A percentile compares a stretch with the other conserved stretches of the same genome.
phyloP scores from a whole-genome alignment of 129 eudicot genomes.

The Centaurea solstitialis region DNA sequence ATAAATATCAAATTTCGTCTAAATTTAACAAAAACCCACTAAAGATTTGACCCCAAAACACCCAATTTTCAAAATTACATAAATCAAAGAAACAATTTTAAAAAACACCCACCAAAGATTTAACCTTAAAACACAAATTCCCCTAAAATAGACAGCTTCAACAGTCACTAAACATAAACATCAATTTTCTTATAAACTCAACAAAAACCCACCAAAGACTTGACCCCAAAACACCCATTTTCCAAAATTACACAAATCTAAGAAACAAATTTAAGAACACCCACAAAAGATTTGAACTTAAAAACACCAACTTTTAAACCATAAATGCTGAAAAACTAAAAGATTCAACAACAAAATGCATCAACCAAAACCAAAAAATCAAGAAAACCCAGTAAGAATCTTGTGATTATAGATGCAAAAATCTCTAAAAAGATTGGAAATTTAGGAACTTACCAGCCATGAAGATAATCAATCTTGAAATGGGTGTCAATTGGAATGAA shows the following conservation, averaged over 20 bases:
- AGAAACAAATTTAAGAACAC: background rate
- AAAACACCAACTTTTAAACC: constrained; percentile 12
- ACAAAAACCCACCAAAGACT: background rate
- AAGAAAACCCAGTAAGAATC: constrained; percentile 16
- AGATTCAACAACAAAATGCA: constrained; percentile 11
- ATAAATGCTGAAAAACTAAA: background rate
- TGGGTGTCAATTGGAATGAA: constrained; percentile 32
- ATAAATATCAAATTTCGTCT: background rate
- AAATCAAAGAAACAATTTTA: no score
- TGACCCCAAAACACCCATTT: background rate
- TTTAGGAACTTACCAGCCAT: constrained; percentile 5
- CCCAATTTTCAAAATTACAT: no score
- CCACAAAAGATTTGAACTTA: constrained; percentile 22
- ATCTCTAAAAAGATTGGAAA: background rate
- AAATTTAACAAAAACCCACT: background rate
- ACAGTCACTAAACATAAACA: no score
- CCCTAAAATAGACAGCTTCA: no score
- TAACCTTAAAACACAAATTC: background rate
- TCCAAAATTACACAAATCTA: background rate
- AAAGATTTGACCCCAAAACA: background rate
- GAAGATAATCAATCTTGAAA: constrained; percentile 28
- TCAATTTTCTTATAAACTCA: no score
- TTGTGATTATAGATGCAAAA: constrained; percentile 3
- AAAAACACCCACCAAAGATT: constrained; percentile 4
- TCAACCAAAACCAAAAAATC: background rate